Evolutionary conservation across 257 asterid species (phyloP).

Genomic region (Datura wrightii): DNA sequence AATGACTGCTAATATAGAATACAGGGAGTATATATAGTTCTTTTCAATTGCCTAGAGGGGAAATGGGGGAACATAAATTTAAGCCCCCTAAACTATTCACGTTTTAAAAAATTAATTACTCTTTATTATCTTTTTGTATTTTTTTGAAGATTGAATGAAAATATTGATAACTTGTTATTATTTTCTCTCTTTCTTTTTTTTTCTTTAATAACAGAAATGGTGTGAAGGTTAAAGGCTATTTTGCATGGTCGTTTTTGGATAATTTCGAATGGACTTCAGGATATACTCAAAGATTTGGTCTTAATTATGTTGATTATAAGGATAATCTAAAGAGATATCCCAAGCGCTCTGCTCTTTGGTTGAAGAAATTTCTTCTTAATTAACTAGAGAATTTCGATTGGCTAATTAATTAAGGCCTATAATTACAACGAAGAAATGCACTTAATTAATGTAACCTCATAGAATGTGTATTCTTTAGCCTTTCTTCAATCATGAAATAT

Average conservation of each 20-base stretch:
- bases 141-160: background rate
- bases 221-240: conserved; percentile 55
- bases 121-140: background rate
- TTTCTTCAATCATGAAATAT: no score
- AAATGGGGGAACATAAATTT: background rate
- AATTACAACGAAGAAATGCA: background rate
- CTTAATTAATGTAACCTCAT: background rate
- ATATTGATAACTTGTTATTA: background rate
- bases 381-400: background rate
- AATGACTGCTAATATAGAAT: no score
- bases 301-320: conserved; percentile 45
- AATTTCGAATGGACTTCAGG: conserved; percentile 54
- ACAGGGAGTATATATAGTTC: no score
- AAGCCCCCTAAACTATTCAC: background rate
- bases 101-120: background rate
- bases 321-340: conserved; percentile 48
- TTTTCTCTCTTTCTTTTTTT: background rate
- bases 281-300: conserved; percentile 45
- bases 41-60: background rate
- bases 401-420: background rate
- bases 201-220: conserved; percentile 39
- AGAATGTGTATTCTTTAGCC: no score
- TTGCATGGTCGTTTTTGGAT: conserved; percentile 60
- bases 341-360: conserved; percentile 50
- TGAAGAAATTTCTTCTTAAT: conserved; percentile 37